These are phyloP conservation scores for Picea sitchensis DNA, from an alignment of 75 land plant species.

Conservation along the genomic window DNA sequence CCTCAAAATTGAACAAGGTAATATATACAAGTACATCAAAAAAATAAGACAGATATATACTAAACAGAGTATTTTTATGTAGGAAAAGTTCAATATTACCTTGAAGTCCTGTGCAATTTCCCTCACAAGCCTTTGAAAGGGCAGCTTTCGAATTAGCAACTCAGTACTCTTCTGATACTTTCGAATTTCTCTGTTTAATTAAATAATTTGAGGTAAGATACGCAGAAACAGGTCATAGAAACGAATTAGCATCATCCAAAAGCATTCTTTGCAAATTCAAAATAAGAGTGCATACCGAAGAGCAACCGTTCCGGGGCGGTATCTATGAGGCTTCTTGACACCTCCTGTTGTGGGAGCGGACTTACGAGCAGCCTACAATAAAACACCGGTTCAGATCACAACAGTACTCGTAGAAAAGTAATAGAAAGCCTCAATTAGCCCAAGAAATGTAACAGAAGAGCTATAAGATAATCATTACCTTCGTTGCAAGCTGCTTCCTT, in stretches of 20 bases:
- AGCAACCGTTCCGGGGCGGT: conserved; percentile 38
- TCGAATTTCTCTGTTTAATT: conserved; percentile 6
- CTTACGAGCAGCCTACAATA: conserved; percentile 20
- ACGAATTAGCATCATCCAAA: no score
- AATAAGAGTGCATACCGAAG: conserved; percentile 18
- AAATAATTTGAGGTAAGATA: neutral
- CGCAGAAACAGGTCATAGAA: neutral
- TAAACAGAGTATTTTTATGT: no score
- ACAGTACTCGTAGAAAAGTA: no score
- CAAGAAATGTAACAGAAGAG: no score
- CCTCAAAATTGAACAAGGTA: no score
- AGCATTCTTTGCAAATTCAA: no score
- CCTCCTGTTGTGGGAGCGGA: conserved; percentile 46
- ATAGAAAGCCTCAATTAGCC: no score
- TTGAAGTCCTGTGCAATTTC: conserved; percentile 14
- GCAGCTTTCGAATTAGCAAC: conserved; percentile 4
- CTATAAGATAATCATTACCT: no score
- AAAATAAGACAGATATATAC: no score
- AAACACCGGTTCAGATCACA: no score
- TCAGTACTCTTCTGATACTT: conserved; percentile 17
- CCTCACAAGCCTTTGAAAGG: conserved; percentile 10
- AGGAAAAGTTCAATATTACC: neutral
- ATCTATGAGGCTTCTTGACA: conserved; percentile 56
- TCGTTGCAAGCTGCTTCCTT: no score
- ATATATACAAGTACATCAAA: no score